Evolutionary conservation across 352 stramenopile genomes (phyloP), one percentile per base, ranked within the genome.

Genomic region (Peronospora destructor): DNA sequence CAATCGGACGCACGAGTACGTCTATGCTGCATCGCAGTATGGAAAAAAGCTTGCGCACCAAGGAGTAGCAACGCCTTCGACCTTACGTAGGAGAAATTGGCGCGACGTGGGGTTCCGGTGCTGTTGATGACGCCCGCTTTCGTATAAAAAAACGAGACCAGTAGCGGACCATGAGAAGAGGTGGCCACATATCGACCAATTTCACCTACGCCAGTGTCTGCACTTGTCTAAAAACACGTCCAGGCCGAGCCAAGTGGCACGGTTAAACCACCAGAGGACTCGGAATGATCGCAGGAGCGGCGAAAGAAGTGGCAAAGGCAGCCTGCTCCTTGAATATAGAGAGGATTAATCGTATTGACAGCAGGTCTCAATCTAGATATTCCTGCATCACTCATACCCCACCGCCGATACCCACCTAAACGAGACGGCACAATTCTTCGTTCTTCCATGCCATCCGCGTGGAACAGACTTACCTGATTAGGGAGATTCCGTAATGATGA

Each of bases 171-270:
- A 49, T 34, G 21, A 8, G 41, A 39, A 6, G 41, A 34, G 38
- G 1, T 32, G 45, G 35, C 14, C 54, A 54, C 29, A 66, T 74
- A 34, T 77, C 69, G 6, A 82, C 70, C 13, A 66, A 78, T 40
- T 84, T 68, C 11, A 62, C 52, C 17, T 84, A 85, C 44, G 65
- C 61, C 34, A 84, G 71, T 21, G 84, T 45, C 45, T 84, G 26
- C 58, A 54, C 30, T 54, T 53, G 37, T 57, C 43, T 45, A 49
- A 45, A 53, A 64, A 21, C 50, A 45, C 50, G 16, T 53, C 46
- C 41, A 59, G 46, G 29, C 56, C 46, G 37, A 66, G 53, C 50
- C 45, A 40, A 50, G 38, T 51, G 49, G 49, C 34, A 34, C 47
- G 34, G 30, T 61, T 36, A 60, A 42, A 60, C 44, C 53, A 51